Base-by-base conservation (phyloP, 2,329 filamentous ascomycete genomes). In the Xylariaceae sp. region DNA sequence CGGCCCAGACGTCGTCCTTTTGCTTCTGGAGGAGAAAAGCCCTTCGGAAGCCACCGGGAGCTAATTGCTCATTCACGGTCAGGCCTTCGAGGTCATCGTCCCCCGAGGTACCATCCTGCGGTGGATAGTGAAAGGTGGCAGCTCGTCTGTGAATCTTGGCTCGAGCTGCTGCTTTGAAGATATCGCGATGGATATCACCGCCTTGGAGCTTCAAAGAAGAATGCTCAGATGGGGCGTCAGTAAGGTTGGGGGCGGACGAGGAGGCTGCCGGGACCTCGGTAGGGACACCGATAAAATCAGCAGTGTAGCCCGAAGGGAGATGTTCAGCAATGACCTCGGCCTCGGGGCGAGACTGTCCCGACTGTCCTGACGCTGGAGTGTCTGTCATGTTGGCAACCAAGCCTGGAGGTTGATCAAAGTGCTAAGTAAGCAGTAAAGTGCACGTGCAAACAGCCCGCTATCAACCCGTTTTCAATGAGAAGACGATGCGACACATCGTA, bases 101-200 rank as follows among this genome's bases (percentile, higher is more conserved):
- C 19, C 62, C 71, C 0, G 79, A 75, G 61, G 82, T 75, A 11
- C 26, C 40, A 17, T 9, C 23, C 40, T 87, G 86, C 21, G 66
- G 71, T 1, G 81, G 77, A 63, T 84, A 77, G 45, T 89, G 87
- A 66, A 92, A 92, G 0, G 88, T 91, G 50, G 82, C 82, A 14
- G 89, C 79, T 60, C 89, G 82, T 67, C 76, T 63, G 75, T 78
- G 71, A 73, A 75, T 66, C 67, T 82, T 72, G 71, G 73, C 75
- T 34, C 85, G 79, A 14, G 86, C 85, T 60, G 87, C 85, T 65
- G 91, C 86, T 69, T 85, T 89, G 80, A 90, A 93, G 29, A 93
- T 82, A 66, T 91, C 88, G 29, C 90, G 86, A 70, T 92, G 89
- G 19, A 93, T 88, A 67, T 93, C 90, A 36, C 90, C 90, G 48